phyloP scores from a whole-genome alignment of 495 filamentous ascomycete genomes.

The Annulohypoxylon nitens region DNA sequence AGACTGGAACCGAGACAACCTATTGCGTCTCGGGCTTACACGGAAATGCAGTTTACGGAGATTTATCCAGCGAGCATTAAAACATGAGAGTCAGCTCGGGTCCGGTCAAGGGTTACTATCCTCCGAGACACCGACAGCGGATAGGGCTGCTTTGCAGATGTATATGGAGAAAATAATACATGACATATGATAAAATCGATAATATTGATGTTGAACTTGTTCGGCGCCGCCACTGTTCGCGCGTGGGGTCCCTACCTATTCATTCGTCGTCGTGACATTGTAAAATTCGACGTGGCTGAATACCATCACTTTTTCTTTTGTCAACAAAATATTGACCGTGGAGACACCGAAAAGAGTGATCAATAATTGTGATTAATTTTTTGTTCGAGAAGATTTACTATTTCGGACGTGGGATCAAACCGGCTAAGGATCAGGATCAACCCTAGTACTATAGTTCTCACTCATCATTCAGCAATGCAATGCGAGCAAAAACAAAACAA shows the following conservation, averaged over 20 bases:
- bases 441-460: slow-evolving; percentile 13
- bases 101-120: slow-evolving; percentile 32
- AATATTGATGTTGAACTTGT: slow-evolving; percentile 29
- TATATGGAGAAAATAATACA: slow-evolving; percentile 25
- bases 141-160: slow-evolving; percentile 29
- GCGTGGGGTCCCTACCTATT: slow-evolving; percentile 5
- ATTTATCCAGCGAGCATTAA: slow-evolving; percentile 35
- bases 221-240: slow-evolving; percentile 15
- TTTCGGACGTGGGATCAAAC: slow-evolving; percentile 2
- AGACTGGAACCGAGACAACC: slow-evolving; percentile 32
- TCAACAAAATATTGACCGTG: slow-evolving; percentile 39
- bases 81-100: slow-evolving; percentile 23
- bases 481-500: slow-evolving; percentile 8
- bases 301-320: slow-evolving; percentile 29
- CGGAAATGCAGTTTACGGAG: slow-evolving; percentile 37
- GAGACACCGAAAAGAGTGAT: slow-evolving; percentile 21
- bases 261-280: slow-evolving; percentile 23
- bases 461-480: slow-evolving; percentile 8
- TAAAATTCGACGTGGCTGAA: slow-evolving; percentile 24
- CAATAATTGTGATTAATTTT: slow-evolving; percentile 26
- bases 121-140: slow-evolving; percentile 34
- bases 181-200: slow-evolving; percentile 29
- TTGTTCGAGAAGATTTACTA: slow-evolving; percentile 19
- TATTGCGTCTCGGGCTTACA: slow-evolving; percentile 42
- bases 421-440: slow-evolving; percentile 7